Base-by-base conservation (phyloP, 1,284 basidiomycete genomes). In the Schizophyllum amplum region DNA sequence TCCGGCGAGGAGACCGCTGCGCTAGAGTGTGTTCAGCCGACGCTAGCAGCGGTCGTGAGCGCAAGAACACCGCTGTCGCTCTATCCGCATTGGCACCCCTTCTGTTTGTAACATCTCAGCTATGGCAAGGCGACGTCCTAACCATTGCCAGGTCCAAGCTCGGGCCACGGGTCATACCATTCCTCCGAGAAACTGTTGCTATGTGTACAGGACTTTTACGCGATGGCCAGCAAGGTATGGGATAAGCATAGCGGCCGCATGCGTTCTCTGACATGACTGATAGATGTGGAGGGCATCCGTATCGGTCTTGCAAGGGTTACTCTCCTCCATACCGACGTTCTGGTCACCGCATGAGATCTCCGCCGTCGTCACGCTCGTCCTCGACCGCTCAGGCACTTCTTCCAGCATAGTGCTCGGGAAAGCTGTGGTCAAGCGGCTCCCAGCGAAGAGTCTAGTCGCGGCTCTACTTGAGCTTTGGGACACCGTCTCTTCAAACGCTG, bases 131-230 rank as follows among this genome's bases (percentile, higher is more conserved):
- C 50, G 5, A 54, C 51, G 51, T 25, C 20, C 59, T 27, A 50
- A 55, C 54, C 47, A 60, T n/a, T 46, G 60, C 42, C 61, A 92
- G 91, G 22, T 70, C 76, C 20, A 86, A 84, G 56, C 79, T 95
- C n/a, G 92, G 90, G 0, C 91, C 93, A 21, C 85, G 94, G 0
- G 77, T 92, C 53, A 92, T 97, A 54, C 91, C 94, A 5, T 80
- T 84, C 71, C 86, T 94, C 69, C 84, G 84, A 56, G 77, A 81
- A n/a, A 80, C 94, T 52, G 77, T 90, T 26, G 72, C 80, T 5
- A 75, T 83, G 54, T 82, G 82, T 59, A 73, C 85, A 24, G 61
- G 67, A 7, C 66, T 84, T 47, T 72, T 87, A 50, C 74, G 74
- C 17, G 72, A 76, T 55, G 69, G 71, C 33, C 67, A 73, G 23